Evolutionary conservation across 1,284 basidiomycete genomes (phyloP).

Genomic region (Porodaedalea pini): DNA sequence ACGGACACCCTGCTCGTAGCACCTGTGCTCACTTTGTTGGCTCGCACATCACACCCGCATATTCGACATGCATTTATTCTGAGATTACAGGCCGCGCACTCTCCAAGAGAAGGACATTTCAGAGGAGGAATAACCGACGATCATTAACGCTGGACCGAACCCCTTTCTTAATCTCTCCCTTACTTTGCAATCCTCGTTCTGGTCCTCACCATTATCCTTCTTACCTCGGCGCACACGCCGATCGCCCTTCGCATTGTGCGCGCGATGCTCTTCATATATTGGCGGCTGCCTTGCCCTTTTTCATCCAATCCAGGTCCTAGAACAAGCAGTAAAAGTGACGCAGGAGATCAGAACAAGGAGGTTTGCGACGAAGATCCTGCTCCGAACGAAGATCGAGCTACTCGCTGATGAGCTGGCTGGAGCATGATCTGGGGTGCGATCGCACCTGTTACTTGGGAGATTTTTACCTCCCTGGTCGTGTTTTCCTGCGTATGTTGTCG

Average conservation of each 20-base stretch:
- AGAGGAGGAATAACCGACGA: not conserved
- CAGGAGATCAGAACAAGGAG: constrained; percentile 10
- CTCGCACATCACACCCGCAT: constrained; percentile 41
- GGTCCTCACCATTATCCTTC: constrained; percentile 55
- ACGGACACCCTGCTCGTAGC: constrained; percentile 85
- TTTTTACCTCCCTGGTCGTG: constrained; percentile 90
- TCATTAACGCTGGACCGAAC: constrained; percentile 29
- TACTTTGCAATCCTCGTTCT: constrained; percentile 69
- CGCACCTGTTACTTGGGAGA: constrained; percentile 75
- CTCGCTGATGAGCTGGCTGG: constrained; percentile 61
- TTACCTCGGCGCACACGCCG: constrained; percentile 86
- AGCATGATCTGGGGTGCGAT: constrained; percentile 71
- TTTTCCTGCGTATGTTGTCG: too few species aligned
- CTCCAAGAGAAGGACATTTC: not conserved
- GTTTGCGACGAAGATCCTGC: not conserved
- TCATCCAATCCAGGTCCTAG: too few species aligned
- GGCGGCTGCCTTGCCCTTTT: constrained; percentile 69
- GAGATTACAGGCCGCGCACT: not conserved
- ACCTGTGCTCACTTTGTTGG: constrained; percentile 62
- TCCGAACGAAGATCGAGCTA: not conserved
- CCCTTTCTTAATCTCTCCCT: constrained; percentile 55
- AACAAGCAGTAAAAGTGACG: constrained; percentile 39
- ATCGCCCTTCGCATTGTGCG: constrained; percentile 81
- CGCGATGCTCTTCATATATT: constrained; percentile 80
- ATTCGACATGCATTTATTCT: not conserved